Conservation (phyloP, 768 basidiomycete genomes). For the Arthromyces matolae region DNA sequence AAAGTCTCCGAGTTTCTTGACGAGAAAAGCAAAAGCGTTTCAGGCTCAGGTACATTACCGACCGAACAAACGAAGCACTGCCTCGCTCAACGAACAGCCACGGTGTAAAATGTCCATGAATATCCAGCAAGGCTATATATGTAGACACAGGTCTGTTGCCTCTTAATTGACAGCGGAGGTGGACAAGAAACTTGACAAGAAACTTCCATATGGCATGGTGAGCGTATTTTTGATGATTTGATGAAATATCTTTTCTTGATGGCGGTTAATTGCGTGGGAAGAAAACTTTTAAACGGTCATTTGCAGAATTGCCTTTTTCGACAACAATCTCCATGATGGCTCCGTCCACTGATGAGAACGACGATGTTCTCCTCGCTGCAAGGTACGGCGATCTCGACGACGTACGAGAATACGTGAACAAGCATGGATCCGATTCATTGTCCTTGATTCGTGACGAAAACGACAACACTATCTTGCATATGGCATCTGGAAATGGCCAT, state of each 20-base stretch:
- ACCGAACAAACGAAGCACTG: no score
- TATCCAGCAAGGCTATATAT: no score
- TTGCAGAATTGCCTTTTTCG: not conserved
- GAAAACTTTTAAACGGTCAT: not conserved
- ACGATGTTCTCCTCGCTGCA: slow-evolving; percentile 78
- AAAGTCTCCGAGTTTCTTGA: no score
- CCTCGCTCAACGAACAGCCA: no score
- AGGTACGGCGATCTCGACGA: slow-evolving; percentile 88
- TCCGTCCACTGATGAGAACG: slow-evolving; percentile 49
- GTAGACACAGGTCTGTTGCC: no score
- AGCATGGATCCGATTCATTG: slow-evolving; percentile 51
- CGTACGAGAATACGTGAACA: slow-evolving; percentile 58
- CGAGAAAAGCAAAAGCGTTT: no score
- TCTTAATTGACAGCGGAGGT: not conserved
- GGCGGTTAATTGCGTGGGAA: slow-evolving; percentile 1
- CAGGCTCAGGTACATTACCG: no score
- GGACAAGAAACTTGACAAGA: not conserved
- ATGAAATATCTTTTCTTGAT: slow-evolving; percentile 2
- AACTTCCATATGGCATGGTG: slow-evolving; percentile 1
- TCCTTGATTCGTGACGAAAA: slow-evolving; percentile 62
- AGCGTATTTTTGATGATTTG: not conserved
- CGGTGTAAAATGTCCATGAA: no score
- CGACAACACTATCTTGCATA: slow-evolving; percentile 80
- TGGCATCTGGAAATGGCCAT: slow-evolving; percentile 89
- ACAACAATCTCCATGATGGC: slow-evolving; percentile 17